phyloP scores from a whole-genome alignment of 768 basidiomycete genomes.

The Suillus brevipes region DNA sequence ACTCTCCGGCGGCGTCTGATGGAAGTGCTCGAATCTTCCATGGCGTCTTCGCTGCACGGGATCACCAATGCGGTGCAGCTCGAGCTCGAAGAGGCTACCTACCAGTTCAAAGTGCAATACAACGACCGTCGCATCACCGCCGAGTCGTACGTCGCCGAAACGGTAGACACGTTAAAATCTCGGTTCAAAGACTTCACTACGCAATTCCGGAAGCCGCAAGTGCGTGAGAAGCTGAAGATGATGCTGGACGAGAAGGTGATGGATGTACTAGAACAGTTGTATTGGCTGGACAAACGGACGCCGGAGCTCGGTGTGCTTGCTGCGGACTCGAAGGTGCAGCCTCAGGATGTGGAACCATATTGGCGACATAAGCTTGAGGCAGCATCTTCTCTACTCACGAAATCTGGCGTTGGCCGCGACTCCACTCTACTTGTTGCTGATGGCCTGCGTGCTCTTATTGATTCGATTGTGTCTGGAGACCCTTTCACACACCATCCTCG shows the following conservation, averaged over 20 bases:
- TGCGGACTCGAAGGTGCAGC: constrained; percentile 65
- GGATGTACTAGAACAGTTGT: constrained; percentile 95
- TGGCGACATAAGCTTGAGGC: constrained; percentile 98
- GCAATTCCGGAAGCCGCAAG: constrained; percentile 86
- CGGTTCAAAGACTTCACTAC: constrained; percentile 84
- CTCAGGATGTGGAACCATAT: constrained; percentile 81
- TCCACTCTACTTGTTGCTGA: constrained; percentile 94
- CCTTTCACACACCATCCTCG: constrained; percentile 91
- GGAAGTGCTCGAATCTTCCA: constrained; percentile 97
- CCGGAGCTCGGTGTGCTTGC: constrained; percentile 72
- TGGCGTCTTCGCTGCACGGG: constrained; percentile 93
- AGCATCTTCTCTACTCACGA: constrained; percentile 89
- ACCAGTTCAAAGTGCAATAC: constrained; percentile 99
- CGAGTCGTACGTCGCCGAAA: constrained; percentile 97
- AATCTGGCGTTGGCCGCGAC: constrained; percentile 93
- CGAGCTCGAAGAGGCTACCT: constrained; percentile 94
- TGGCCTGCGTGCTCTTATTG: constrained; percentile 85
- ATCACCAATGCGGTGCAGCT: constrained; percentile 96
- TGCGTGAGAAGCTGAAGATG: constrained; percentile 64
- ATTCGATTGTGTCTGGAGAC: constrained; percentile 83
- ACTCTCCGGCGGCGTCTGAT: constrained; percentile 88
- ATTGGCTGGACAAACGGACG: constrained; percentile 91
- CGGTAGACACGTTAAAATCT: constrained; percentile 88
- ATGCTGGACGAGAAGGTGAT: constrained; percentile 97
- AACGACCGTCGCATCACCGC: constrained; percentile 94